These are phyloP conservation scores for Corinectria fuckeliana DNA, from an alignment of 2,329 filamentous ascomycete species.

Conservation along the genomic window DNA sequence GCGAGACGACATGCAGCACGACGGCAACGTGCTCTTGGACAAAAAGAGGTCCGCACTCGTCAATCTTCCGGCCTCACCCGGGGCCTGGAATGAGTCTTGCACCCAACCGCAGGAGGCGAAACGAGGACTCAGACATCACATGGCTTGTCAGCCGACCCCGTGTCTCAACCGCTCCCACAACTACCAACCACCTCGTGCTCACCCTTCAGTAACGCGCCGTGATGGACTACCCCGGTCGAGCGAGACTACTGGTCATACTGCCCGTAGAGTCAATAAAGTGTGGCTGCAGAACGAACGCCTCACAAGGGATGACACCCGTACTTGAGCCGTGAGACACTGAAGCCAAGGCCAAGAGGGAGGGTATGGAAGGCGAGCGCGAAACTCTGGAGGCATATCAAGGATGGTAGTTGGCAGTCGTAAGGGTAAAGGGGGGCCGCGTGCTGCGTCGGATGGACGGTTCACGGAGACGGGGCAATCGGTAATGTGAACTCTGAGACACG, in stretches of 20 bases:
- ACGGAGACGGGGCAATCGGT: conserved; percentile 1
- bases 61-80: conserved; percentile 4
- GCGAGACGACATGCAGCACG: conserved; percentile 27
- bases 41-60: background rate
- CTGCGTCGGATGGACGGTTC: conserved; percentile 25
- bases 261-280: conserved; percentile 15
- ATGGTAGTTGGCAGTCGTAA: conserved; percentile 20
- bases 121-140: conserved; percentile 31
- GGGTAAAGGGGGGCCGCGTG: conserved; percentile 9
- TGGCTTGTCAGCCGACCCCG: conserved; percentile 38
- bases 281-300: conserved; percentile 20
- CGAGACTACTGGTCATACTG: conserved; percentile 23
- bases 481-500: conserved; percentile 19
- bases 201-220: conserved; percentile 19
- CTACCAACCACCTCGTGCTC: conserved; percentile 19
- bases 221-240: conserved; percentile 24
- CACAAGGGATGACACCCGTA: conserved; percentile 5
- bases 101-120: conserved; percentile 8
- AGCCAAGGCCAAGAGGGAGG: background rate
- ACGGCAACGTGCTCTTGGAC: background rate
- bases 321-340: conserved; percentile 26
- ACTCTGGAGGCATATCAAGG: conserved; percentile 6
- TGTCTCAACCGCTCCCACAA: conserved; percentile 26
- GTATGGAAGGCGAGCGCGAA: conserved; percentile 6
- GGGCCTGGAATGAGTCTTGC: conserved; percentile 21